These are phyloP conservation scores for Erodium chrysanthum DNA, from an alignment of 441 rosid species.

Conservation along the genomic window DNA sequence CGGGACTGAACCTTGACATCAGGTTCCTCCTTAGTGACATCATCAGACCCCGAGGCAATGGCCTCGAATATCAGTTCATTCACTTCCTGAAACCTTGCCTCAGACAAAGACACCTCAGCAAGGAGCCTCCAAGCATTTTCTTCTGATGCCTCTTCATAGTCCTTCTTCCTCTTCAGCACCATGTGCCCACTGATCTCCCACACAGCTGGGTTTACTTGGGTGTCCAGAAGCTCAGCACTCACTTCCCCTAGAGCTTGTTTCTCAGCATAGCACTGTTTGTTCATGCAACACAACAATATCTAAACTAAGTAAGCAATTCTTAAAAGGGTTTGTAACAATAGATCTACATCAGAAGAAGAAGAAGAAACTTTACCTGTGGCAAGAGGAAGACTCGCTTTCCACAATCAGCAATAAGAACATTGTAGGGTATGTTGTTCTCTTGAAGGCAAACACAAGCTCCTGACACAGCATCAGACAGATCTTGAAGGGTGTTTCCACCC, in stretches of 20 bases:
- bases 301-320: neutral
- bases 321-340: neutral
- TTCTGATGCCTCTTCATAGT: slow-evolving; percentile 80
- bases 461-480: slow-evolving; percentile 53
- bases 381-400: slow-evolving; percentile 71
- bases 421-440: slow-evolving; percentile 80
- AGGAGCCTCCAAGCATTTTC: slow-evolving; percentile 91
- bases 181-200: slow-evolving; percentile 99
- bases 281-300: neutral
- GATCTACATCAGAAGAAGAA: neutral
- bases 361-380: slow-evolving; percentile 59
- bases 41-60: slow-evolving; percentile 29
- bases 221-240: slow-evolving; percentile 63
- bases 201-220: slow-evolving; percentile 97
- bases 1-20: slow-evolving; percentile 14
- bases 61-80: slow-evolving; percentile 55
- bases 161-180: slow-evolving; percentile 83
- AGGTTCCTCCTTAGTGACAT: slow-evolving; percentile 23
- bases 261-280: slow-evolving; percentile 84
- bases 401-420: slow-evolving; percentile 69
- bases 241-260: slow-evolving; percentile 98
- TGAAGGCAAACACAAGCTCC: slow-evolving; percentile 77
- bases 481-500: slow-evolving; percentile 50
- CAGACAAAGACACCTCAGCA: slow-evolving; percentile 79
- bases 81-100: slow-evolving; percentile 78